Evolutionary conservation across 495 filamentous ascomycete species (phyloP).

Genomic region (Cryomyces antarcticus): DNA sequence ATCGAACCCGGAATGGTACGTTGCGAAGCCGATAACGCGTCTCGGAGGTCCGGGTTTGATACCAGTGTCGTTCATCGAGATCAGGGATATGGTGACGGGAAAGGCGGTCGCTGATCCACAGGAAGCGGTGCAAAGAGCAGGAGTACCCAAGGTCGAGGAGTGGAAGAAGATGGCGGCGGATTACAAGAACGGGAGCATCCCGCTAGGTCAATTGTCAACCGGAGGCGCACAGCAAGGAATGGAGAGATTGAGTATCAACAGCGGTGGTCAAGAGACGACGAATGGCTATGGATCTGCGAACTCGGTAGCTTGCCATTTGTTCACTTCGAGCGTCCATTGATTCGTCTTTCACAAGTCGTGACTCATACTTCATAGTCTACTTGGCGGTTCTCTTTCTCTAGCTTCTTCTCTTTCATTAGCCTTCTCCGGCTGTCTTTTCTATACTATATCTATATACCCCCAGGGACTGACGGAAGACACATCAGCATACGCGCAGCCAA

Average conservation of each 20-base stretch:
- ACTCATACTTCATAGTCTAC: too few species aligned
- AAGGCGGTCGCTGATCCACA: constrained; percentile 62
- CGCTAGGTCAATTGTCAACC: constrained; percentile 70
- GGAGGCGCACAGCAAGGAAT: constrained; percentile 40
- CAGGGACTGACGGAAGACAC: not conserved
- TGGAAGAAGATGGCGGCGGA: constrained; percentile 99
- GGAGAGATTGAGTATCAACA: constrained; percentile 57
- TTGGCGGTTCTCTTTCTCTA: too few species aligned
- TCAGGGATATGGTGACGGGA: constrained; percentile 80
- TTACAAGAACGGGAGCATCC: constrained; percentile 98
- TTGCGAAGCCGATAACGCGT: constrained; percentile 91
- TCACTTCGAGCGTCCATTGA: not conserved
- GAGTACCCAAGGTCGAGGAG: constrained; percentile 93
- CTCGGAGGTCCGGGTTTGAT: constrained; percentile 88
- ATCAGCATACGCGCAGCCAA: constrained; percentile 21
- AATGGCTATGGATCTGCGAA: constrained; percentile 20
- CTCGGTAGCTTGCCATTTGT: constrained; percentile 18
- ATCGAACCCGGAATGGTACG: constrained; percentile 99
- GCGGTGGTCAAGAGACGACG: constrained; percentile 24
- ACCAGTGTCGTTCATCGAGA: constrained; percentile 92
- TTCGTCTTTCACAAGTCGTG: too few species aligned
- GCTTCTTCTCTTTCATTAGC: too few species aligned
- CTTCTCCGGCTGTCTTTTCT: not conserved
- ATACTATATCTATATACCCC: not conserved
- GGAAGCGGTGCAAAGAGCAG: constrained; percentile 72